These are phyloP conservation scores for Penicillium coffeae DNA, from an alignment of 495 filamentous ascomycete species.

Conservation along the genomic window DNA sequence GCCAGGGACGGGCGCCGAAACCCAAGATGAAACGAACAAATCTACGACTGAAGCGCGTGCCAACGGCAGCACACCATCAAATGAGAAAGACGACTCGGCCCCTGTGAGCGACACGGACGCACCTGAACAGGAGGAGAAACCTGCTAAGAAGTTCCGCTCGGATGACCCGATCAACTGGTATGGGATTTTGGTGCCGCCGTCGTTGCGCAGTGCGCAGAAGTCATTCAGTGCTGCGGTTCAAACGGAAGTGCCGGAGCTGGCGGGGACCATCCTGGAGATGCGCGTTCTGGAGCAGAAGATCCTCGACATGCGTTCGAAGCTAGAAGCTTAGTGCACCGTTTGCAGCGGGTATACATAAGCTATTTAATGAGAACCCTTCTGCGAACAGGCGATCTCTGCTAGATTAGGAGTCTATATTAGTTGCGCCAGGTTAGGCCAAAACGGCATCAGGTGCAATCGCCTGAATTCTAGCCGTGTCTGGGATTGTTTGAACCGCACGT, in stretches of 20 bases:
- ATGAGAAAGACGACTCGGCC: neutral
- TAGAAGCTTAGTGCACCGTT: constrained; percentile 10
- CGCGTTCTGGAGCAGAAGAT: constrained; percentile 64
- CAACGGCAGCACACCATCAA: neutral
- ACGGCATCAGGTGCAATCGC: too few relatives aligned
- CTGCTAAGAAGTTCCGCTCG: constrained; percentile 25
- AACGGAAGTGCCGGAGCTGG: constrained; percentile 32
- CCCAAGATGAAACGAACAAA: neutral
- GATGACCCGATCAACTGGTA: constrained; percentile 66
- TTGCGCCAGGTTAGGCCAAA: too few relatives aligned
- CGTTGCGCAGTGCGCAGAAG: constrained; percentile 58
- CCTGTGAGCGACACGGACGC: neutral
- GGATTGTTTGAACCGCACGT: too few relatives aligned
- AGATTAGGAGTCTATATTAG: too few relatives aligned
- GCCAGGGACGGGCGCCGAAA: neutral
- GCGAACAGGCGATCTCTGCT: too few relatives aligned
- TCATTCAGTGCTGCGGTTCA: constrained; percentile 40
- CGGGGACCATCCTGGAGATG: constrained; percentile 62
- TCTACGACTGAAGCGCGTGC: neutral
- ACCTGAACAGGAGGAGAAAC: neutral
- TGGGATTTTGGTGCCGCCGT: constrained; percentile 58
- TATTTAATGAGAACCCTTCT: too few relatives aligned
- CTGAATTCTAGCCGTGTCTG: too few relatives aligned
- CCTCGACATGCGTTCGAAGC: constrained; percentile 43
- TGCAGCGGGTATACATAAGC: too few relatives aligned